These are phyloP conservation scores for Symbiodinium natans DNA, from an alignment of 73 alveolate genomes.

Conservation along the genomic window DNA sequence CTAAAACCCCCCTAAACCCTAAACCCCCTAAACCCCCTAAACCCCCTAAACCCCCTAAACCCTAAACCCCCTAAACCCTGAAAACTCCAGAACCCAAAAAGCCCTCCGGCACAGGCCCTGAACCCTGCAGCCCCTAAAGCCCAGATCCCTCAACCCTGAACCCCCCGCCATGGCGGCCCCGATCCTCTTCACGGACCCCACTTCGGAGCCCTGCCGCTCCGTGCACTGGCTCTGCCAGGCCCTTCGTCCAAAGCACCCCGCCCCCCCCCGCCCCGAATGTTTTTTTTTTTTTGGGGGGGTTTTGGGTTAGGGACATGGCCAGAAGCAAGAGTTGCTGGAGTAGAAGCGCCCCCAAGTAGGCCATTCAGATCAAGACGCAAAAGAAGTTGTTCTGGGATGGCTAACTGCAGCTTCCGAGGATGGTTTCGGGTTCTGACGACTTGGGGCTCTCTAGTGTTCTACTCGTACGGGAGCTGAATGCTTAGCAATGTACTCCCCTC, in stretches of 20 bases:
- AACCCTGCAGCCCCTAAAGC: neutral
- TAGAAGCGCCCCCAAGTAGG: too few relatives aligned
- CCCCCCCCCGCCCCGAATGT: too few relatives aligned
- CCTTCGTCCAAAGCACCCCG: too few relatives aligned
- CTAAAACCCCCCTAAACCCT: too few relatives aligned
- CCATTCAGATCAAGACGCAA: too few relatives aligned
- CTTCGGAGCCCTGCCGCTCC: constrained; percentile 39
- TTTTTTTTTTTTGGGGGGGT: too few relatives aligned
- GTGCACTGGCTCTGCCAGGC: constrained; percentile 23
- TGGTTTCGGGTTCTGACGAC: neutral
- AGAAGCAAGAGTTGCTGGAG: too few relatives aligned
- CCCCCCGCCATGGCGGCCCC: constrained; percentile 10
- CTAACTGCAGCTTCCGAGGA: neutral
- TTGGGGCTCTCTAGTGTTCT: neutral
- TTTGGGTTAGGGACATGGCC: neutral
- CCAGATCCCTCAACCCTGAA: neutral
- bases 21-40: neutral
- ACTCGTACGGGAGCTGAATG: too few relatives aligned
- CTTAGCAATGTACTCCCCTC: too few relatives aligned
- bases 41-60: neutral
- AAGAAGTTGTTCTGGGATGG: too few relatives aligned
- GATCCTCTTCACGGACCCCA: constrained; percentile 2
- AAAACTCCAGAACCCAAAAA: neutral
- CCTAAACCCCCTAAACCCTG: neutral
- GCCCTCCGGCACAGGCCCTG: too few relatives aligned